These are phyloP conservation scores for Elaeagnus macrophylla DNA, from an alignment of 306 rosid genomes.

Conservation along the genomic window DNA sequence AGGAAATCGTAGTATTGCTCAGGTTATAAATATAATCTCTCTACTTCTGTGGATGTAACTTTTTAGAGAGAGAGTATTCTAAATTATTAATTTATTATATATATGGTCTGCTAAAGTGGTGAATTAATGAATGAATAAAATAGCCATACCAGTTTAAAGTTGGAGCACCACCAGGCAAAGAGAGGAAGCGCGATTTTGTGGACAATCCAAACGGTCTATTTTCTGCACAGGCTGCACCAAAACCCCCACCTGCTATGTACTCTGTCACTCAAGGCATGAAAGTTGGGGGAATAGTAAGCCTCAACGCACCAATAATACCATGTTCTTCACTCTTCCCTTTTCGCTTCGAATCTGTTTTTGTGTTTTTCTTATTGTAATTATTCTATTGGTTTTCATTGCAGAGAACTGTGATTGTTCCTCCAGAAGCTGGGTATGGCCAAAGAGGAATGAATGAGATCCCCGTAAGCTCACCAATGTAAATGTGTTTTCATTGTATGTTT, in stretches of 20 bases:
- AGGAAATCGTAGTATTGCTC: slow-evolving; percentile 82
- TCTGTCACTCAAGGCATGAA: slow-evolving; percentile 72
- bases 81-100: no score
- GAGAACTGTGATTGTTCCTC: slow-evolving; percentile 87
- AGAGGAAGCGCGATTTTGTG: slow-evolving; percentile 81
- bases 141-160: slow-evolving; percentile 86
- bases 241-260: slow-evolving; percentile 86
- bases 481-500: neutral
- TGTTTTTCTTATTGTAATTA: slow-evolving; percentile 1
- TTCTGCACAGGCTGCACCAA: slow-evolving; percentile 97
- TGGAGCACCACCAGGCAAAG: slow-evolving; percentile 85
- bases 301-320: no score
- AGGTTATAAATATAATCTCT: slow-evolving; percentile 41
- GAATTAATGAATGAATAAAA: slow-evolving; percentile 6
- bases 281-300: slow-evolving; percentile 74
- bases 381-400: slow-evolving; percentile 24
- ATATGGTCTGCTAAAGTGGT: neutral
- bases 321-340: no score
- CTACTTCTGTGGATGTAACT: neutral
- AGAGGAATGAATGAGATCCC: slow-evolving; percentile 90
- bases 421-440: slow-evolving; percentile 69
- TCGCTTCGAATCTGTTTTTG: neutral
- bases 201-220: slow-evolving; percentile 89
- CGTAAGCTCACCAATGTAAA: slow-evolving; percentile 34
- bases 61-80: no score